Base-by-base conservation (phyloP, 306 rosid species). In the Senna siamea region DNA sequence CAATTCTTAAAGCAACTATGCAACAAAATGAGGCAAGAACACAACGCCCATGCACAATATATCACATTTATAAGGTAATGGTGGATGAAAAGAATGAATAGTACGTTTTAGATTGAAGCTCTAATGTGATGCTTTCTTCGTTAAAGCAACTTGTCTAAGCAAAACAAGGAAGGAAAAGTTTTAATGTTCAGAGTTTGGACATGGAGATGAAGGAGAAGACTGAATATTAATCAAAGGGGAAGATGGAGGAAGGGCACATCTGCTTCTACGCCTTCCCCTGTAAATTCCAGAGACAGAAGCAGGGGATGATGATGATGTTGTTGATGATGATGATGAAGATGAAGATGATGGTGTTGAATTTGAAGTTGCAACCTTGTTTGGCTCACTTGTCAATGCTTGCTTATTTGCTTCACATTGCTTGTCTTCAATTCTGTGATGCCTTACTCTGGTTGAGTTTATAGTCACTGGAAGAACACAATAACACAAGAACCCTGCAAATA, bases 381-480 rank as follows among this genome's bases (percentile, higher is more conserved):
- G 22, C 17, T 89, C 87, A 54, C 63, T 78, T 19, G 81, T 37
- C 40, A 37, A 53, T 66, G 60, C 73, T 84, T 87, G 79, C 75
- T 83, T 85, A 46, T 76, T 88, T 74, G 81, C 96, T 77, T 90
- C 93, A 61, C 84, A 74, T 59, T 70, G 80, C 78, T 90, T 87
- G 4, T 89, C 89, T 38, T 86, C 90, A 11, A 84, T 84, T 73
- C 73, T 83, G 70, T 91, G 87, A 78, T 93, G 97, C 57, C 91
- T 73, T 26, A 93, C 91, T 91, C 81, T 93, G 1, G 96, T 87
- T 23, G 92, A 85, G 67, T 83, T 89, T 66, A 93, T n/a, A 20
- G 92, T 78, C 83, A 80, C 96, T 4, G 98, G 98, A 66, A 93
- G 83, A 74, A 93, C 96, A 82, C 98, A 93, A 71, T 89, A 91